Conservation (phyloP, 768 basidiomycete genomes). For the Cystofilobasidium macerans region DNA sequence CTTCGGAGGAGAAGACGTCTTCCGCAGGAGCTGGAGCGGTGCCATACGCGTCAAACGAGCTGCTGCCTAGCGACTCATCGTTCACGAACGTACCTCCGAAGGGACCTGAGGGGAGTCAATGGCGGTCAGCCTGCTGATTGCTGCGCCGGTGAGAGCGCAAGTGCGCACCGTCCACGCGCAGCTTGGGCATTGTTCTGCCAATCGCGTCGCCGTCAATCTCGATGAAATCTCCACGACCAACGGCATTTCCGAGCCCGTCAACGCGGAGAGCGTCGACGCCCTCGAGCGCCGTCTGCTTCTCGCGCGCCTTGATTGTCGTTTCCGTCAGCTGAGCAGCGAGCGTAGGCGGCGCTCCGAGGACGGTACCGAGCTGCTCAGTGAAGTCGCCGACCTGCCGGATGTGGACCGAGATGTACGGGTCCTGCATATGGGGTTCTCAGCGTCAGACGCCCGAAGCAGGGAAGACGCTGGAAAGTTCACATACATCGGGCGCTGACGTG, state of each 20-base stretch:
- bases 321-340: conserved; percentile 26
- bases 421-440: conserved; percentile 34
- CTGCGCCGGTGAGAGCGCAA: no score
- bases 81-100: conserved; percentile 10
- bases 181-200: conserved; percentile 29
- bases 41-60: no score
- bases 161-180: conserved; percentile 33
- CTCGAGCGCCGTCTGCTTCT: neutral
- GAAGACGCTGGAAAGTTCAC: neutral
- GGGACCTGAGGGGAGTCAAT: neutral
- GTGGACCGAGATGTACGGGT: conserved; percentile 82
- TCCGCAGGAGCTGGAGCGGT: conserved; percentile 61
- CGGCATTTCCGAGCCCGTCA: conserved; percentile 44
- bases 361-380: conserved; percentile 60
- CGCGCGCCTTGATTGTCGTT: conserved; percentile 43
- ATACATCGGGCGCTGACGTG: conserved; percentile 71
- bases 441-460: neutral
- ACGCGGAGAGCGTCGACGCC: no score
- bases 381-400: conserved; percentile 73
- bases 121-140: neutral
- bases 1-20: conserved; percentile 73
- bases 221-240: conserved; percentile 7
- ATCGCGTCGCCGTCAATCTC: conserved; percentile 22
- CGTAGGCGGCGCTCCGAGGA: conserved; percentile 48
- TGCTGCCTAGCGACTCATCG: no score